Evolutionary conservation across 176 grass and related monocot genomes (phyloP).

Genomic region (Oryza brachyantha): DNA sequence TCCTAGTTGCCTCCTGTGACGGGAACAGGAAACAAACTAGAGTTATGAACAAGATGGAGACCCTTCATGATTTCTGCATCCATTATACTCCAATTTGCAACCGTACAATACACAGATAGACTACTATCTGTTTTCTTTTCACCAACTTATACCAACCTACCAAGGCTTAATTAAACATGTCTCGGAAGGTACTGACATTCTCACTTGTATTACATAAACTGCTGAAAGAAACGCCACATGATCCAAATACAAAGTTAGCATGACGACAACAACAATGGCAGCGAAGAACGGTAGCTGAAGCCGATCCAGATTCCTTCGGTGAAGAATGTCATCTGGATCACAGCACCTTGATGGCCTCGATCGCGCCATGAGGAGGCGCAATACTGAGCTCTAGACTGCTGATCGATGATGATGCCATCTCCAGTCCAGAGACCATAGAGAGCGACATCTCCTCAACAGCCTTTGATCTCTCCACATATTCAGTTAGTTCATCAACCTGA

Average conservation of each 20-base stretch:
- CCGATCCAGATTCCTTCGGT: neutral
- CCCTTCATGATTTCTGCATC: conserved; percentile 5
- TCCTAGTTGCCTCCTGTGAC: conserved; percentile 38
- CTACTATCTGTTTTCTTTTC: neutral
- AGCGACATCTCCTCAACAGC: neutral
- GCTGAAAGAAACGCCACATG: conserved; percentile 2
- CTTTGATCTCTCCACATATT: neutral
- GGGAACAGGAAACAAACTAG: conserved; percentile 43
- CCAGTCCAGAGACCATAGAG: conserved; percentile 32
- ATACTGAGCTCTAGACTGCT: conserved; percentile 73
- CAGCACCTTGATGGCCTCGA: conserved; percentile 58
- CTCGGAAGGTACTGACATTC: neutral
- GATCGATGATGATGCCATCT: conserved; percentile 24
- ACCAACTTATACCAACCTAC: conserved; percentile 15
- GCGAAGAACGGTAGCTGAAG: neutral
- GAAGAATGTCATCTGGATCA: conserved; percentile 24
- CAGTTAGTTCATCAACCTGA: conserved; percentile 9
- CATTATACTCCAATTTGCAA: neutral
- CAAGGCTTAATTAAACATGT: conserved; percentile 25
- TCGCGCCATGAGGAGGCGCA: conserved; percentile 40
- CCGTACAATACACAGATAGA: neutral
- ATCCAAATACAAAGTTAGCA: conserved; percentile 27
- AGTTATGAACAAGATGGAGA: conserved; percentile 33
- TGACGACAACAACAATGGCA: neutral
- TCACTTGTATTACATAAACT: conserved; percentile 21